phyloP scores from a whole-genome alignment of 108 stramenopile genomes.

The Nitzschia inconspicua region DNA sequence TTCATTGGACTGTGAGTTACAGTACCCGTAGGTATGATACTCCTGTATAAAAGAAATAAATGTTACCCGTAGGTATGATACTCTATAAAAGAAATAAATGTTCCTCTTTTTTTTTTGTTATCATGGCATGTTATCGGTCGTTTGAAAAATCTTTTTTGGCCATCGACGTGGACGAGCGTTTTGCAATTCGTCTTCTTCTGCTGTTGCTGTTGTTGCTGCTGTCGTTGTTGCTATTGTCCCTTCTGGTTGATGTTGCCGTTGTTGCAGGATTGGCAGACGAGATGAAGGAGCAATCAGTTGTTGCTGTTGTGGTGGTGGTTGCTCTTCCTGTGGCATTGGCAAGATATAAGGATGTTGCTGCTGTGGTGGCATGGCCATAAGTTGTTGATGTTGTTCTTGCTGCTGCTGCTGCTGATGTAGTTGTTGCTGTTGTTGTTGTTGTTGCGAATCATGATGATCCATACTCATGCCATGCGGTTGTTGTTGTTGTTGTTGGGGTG shows the following conservation, averaged over 20 bases:
- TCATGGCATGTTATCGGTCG: too few relatives aligned
- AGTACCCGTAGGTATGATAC: too few relatives aligned
- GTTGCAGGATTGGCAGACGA: not conserved
- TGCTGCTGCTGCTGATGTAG: not conserved
- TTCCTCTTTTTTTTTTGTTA: too few relatives aligned
- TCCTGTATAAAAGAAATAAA: too few relatives aligned
- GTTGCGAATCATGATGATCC: not conserved
- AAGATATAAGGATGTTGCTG: not conserved
- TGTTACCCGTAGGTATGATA: too few relatives aligned
- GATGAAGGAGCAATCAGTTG: not conserved
- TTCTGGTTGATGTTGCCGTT: not conserved
- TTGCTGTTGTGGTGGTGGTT: not conserved
- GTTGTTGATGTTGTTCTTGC: not conserved
- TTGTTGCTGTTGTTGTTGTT: not conserved
- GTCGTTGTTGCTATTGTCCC: not conserved
- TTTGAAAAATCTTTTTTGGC: too few relatives aligned
- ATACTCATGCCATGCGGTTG: too few relatives aligned
- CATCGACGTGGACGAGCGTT: too few relatives aligned
- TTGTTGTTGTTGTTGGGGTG: constrained; percentile 4
- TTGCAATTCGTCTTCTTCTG: too few relatives aligned
- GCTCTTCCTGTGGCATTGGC: not conserved
- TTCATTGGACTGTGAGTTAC: too few relatives aligned
- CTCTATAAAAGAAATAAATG: too few relatives aligned
- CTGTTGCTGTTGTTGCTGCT: too few relatives aligned
- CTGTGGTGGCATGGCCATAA: not conserved